Evolutionary conservation across 2,329 filamentous ascomycete species (phyloP).

Genomic region (Colletotrichum gloeosporioides): DNA sequence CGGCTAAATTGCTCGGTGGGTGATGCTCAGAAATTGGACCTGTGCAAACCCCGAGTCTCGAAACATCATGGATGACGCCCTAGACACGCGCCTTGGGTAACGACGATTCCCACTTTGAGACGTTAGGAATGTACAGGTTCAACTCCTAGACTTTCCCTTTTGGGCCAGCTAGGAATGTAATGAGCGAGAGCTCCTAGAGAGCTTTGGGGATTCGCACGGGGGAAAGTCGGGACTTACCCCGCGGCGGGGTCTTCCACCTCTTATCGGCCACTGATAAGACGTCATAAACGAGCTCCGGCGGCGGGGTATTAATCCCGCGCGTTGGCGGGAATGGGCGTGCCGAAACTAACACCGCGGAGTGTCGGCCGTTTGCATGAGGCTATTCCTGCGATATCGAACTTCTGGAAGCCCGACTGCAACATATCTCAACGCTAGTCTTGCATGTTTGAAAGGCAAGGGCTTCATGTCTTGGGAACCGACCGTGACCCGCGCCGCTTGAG

Average conservation of each 20-base stretch:
- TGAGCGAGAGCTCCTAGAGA: not conserved
- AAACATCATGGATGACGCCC: not conserved
- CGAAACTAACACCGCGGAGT: not conserved
- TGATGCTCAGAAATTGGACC: not conserved
- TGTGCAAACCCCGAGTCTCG: not conserved
- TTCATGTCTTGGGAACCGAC: not conserved
- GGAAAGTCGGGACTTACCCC: conserved; percentile 8
- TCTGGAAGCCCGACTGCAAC: not conserved
- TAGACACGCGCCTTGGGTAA: not conserved
- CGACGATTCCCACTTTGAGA: not conserved
- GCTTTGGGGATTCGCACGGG: not conserved
- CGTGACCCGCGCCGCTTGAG: not conserved
- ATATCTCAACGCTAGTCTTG: not conserved
- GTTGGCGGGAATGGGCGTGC: not conserved
- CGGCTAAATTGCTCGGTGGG: not conserved
- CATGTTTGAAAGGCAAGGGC: not conserved
- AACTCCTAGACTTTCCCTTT: conserved; percentile 2
- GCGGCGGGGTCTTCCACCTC: not conserved
- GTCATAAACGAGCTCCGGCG: not conserved
- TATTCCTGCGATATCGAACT: not conserved
- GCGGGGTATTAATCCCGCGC: not conserved
- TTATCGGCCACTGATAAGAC: conserved; percentile 13
- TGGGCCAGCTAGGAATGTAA: not conserved
- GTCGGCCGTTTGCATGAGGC: not conserved
- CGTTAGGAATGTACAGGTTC: not conserved